Conservation (phyloP, 306 rosid species). For the Oemleria cerasiformis region DNA sequence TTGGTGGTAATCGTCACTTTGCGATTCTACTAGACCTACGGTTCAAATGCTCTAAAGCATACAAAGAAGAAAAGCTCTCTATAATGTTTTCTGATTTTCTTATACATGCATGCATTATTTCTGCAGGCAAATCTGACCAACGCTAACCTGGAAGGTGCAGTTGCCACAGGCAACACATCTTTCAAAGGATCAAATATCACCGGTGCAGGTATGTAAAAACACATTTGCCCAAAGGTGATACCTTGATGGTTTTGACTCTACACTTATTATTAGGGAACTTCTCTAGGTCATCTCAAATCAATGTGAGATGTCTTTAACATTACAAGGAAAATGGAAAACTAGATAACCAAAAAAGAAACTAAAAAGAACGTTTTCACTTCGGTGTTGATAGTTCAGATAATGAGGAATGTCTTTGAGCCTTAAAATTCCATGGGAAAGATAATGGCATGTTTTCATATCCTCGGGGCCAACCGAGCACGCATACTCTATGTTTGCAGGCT, state of each 20-base stretch:
- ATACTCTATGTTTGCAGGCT: neutral
- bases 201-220: slow-evolving; percentile 67
- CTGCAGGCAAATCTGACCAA: slow-evolving; percentile 82
- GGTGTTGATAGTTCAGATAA: too few relatives aligned
- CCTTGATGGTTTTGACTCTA: neutral
- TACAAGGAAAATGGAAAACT: neutral
- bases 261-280: slow-evolving; percentile 11
- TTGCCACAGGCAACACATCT: slow-evolving; percentile 84
- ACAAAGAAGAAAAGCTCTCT: neutral
- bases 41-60: neutral
- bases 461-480: neutral
- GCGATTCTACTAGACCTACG: neutral
- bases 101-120: slow-evolving; percentile 21
- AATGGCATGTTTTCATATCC: neutral
- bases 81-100: slow-evolving; percentile 12
- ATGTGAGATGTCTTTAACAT: neutral
- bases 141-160: slow-evolving; percentile 95
- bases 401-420: neutral
- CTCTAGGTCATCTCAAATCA: neutral
- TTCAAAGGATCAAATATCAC: slow-evolving; percentile 74
- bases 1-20: neutral
- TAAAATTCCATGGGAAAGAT: neutral
- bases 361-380: too few relatives aligned
- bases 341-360: neutral
- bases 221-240: slow-evolving; percentile 4